Conservation (phyloP, 352 stramenopile genomes). For the Phytophthora tubulina region DNA sequence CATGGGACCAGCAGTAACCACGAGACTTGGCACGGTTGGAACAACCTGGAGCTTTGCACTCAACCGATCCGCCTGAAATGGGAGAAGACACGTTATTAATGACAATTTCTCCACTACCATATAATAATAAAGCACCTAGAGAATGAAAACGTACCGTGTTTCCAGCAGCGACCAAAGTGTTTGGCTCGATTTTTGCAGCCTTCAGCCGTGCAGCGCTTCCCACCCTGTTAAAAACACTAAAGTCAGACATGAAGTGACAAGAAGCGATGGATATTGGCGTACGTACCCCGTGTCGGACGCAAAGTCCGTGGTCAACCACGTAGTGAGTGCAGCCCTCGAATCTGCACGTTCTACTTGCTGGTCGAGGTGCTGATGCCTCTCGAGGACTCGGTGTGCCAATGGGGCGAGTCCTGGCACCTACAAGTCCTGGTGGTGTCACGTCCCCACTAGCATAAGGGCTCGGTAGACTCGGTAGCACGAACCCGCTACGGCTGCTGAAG, state of each 20-base stretch:
- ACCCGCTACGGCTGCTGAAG: conserved; percentile 1
- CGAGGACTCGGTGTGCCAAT: conserved; percentile 12
- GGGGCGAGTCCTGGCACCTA: conserved; percentile 19
- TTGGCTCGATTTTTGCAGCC: conserved; percentile 74
- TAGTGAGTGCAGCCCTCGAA: conserved; percentile 72
- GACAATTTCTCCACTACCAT: no score
- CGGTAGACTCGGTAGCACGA: conserved; percentile 7
- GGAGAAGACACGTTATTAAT: not conserved
- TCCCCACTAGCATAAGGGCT: conserved; percentile 12
- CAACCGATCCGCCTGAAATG: conserved; percentile 53
- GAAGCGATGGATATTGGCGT: not conserved
- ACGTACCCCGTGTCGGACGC: conserved; percentile 68
- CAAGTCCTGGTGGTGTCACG: conserved; percentile 27
- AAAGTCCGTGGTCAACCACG: conserved; percentile 74
- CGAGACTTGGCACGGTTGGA: conserved; percentile 80
- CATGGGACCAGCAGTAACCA: conserved; percentile 85
- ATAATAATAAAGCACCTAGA: no score
- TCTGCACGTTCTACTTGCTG: conserved; percentile 69
- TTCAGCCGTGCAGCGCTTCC: conserved; percentile 65
- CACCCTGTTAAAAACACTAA: conserved; percentile 42
- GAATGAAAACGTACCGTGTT: conserved; percentile 47
- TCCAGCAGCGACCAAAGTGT: conserved; percentile 72
- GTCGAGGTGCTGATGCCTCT: conserved; percentile 17
- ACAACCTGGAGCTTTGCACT: conserved; percentile 72
- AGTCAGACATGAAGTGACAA: not conserved